Evolutionary conservation across 1,284 basidiomycete genomes (phyloP).

Genomic region (Cryptococcus floricola): DNA sequence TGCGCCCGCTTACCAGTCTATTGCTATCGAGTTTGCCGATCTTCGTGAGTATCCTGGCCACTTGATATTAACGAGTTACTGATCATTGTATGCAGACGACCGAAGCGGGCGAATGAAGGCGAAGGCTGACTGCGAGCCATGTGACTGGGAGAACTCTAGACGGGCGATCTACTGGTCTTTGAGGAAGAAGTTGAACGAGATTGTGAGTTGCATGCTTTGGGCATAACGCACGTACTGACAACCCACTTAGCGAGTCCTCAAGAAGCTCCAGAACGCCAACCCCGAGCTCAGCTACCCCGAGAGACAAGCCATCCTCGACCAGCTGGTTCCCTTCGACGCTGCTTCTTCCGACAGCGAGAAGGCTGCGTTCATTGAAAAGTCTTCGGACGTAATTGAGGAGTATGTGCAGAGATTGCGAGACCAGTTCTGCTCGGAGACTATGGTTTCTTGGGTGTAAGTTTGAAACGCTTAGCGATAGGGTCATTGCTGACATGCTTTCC

Average conservation of each 20-base stretch:
- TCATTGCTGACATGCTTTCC: background rate
- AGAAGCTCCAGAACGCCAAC: conserved; percentile 47
- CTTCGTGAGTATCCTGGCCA: conserved; percentile 71
- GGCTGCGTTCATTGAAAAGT: conserved; percentile 47
- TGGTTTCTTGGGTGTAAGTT: conserved; percentile 43
- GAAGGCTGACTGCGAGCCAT: conserved; percentile 82
- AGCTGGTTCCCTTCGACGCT: conserved; percentile 40
- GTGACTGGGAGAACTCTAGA: conserved; percentile 82
- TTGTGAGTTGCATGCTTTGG: conserved; percentile 22
- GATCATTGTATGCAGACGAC: conserved; percentile 51
- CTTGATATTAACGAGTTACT: conserved; percentile 7
- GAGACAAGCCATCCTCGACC: conserved; percentile 37
- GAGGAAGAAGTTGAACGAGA: conserved; percentile 57
- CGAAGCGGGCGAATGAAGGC: conserved; percentile 96
- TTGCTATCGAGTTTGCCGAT: conserved; percentile 93
- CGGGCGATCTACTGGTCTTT: conserved; percentile 95
- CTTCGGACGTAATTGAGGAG: conserved; percentile 33
- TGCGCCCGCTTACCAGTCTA: conserved; percentile 85
- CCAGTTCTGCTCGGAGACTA: conserved; percentile 39
- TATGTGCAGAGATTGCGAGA: conserved; percentile 38
- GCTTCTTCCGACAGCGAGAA: conserved; percentile 37
- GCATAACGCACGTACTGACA: background rate
- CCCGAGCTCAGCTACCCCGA: conserved; percentile 44
- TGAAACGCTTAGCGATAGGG: background rate
- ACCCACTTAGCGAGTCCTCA: conserved; percentile 39